Evolutionary conservation across 1,139 yeast species (phyloP).

Genomic region (Candida tetrigidarum): DNA sequence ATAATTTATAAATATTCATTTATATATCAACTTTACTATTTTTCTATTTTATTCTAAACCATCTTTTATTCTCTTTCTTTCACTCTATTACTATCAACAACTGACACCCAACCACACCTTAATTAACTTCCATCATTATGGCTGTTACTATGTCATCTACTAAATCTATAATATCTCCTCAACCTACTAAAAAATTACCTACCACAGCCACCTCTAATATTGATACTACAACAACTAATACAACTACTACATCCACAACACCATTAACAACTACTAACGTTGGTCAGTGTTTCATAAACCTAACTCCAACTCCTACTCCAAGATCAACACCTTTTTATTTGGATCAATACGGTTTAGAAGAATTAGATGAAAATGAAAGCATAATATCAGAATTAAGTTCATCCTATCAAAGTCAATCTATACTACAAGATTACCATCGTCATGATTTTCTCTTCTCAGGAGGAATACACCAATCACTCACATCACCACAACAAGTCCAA

Average conservation of each 20-base stretch:
- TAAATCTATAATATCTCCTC: slow-evolving; percentile 13
- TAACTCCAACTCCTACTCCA: slow-evolving; percentile 10
- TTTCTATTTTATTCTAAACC: neutral
- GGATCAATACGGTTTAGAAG: slow-evolving; percentile 11
- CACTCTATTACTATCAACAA: neutral
- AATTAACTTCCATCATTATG: neutral
- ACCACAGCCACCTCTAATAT: no score
- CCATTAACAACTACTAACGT: neutral
- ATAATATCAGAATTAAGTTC: slow-evolving; percentile 15
- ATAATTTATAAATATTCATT: neutral
- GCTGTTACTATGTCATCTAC: neutral
- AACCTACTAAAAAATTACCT: slow-evolving; percentile 13
- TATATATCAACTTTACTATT: neutral
- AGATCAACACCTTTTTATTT: slow-evolving; percentile 13
- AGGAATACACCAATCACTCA: neutral
- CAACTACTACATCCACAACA: neutral
- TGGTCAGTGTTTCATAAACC: neutral
- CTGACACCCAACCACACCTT: neutral
- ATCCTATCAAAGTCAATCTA: slow-evolving; percentile 5
- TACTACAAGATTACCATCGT: slow-evolving; percentile 1
- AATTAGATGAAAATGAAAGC: slow-evolving; percentile 16
- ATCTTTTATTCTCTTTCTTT: neutral
- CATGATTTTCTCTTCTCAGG: neutral
- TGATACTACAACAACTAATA: neutral
- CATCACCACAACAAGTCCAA: neutral